Conservation (phyloP, 2,329 filamentous ascomycete species). For the Rutstroemia sp. region DNA sequence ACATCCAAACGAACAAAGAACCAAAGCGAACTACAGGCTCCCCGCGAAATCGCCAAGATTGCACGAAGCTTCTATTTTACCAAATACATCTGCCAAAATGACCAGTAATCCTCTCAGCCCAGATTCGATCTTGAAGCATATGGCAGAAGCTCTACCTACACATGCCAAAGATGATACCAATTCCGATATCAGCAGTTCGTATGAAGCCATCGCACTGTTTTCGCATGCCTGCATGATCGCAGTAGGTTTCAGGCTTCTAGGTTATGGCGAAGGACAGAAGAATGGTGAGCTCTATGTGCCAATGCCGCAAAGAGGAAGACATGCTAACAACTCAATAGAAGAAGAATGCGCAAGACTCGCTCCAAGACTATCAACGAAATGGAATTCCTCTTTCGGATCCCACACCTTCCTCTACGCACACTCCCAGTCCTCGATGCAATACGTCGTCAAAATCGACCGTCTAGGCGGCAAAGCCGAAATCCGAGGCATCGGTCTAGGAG, state of each 20-base stretch:
- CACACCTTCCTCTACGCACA: slow-evolving; percentile 85
- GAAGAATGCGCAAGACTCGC: slow-evolving; percentile 48
- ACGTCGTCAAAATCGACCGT: slow-evolving; percentile 72
- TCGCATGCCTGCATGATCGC: slow-evolving; percentile 76
- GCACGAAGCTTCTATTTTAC: neutral
- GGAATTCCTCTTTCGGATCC: slow-evolving; percentile 67
- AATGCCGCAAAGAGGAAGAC: no score
- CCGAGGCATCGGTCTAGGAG: slow-evolving; percentile 68
- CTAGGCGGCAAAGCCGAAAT: slow-evolving; percentile 80
- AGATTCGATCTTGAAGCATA: slow-evolving; percentile 43
- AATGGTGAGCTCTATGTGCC: slow-evolving; percentile 44
- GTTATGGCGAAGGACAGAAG: slow-evolving; percentile 75
- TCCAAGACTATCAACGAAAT: slow-evolving; percentile 62
- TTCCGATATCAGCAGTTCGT: slow-evolving; percentile 61
- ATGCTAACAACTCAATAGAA: slow-evolving; percentile 34
- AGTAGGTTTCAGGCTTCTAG: slow-evolving; percentile 72
- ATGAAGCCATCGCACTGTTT: slow-evolving; percentile 78
- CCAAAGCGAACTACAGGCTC: neutral
- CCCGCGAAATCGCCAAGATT: no score
- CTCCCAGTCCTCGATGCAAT: slow-evolving; percentile 76
- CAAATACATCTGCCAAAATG: slow-evolving; percentile 18
- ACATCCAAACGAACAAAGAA: neutral
- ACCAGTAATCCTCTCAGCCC: slow-evolving; percentile 34
- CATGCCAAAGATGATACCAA: slow-evolving; percentile 44
- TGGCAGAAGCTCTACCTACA: slow-evolving; percentile 53